Percentiles rank a stretch among this genome's conserved stretches.
Conservation (phyloP, 1,284 basidiomycete species). For the Trichosporon sp. region DNA sequence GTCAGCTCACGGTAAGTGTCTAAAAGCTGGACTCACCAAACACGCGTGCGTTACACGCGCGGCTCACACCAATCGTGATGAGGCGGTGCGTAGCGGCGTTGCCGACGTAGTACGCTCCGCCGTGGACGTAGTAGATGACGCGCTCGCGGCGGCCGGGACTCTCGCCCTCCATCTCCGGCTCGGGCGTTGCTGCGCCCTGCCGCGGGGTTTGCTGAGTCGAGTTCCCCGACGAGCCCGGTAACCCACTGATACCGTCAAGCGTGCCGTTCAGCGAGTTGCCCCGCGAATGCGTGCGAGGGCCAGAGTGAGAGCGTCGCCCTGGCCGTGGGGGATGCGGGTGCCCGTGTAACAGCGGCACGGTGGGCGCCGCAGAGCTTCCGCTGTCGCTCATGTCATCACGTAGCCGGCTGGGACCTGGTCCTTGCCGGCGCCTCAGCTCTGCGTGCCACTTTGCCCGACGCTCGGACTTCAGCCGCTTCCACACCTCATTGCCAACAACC, state of each 20-base stretch:
- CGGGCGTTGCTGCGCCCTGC: constrained; percentile 32
- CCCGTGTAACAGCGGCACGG: not conserved
- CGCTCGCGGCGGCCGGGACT: constrained; percentile 63
- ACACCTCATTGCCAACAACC: constrained; percentile 89
- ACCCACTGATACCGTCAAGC: not conserved
- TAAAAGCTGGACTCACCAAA: constrained; percentile 68
- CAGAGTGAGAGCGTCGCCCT: not conserved
- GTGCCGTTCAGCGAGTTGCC: constrained; percentile 3
- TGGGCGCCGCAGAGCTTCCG: constrained; percentile 5
- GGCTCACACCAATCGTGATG: constrained; percentile 88
- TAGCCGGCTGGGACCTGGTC: constrained; percentile 26
- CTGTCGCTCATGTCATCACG: constrained; percentile 21
- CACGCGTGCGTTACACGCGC: constrained; percentile 87
- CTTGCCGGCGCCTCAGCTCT: constrained; percentile 26
- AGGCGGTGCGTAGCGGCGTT: constrained; percentile 91
- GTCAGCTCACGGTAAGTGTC: constrained; percentile 7
- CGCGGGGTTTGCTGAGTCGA: constrained; percentile 1
- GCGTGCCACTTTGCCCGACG: constrained; percentile 62
- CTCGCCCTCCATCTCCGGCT: constrained; percentile 36
- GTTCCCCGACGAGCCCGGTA: constrained; percentile 4
- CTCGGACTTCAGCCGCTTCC: constrained; percentile 83
- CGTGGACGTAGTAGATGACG: constrained; percentile 91
- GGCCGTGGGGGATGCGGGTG: constrained; percentile 11
- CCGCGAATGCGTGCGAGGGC: not conserved
- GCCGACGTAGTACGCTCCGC: constrained; percentile 92